These are phyloP conservation scores for Serendipita sp. DNA, from an alignment of 768 basidiomycete genomes.

Conservation along the genomic window DNA sequence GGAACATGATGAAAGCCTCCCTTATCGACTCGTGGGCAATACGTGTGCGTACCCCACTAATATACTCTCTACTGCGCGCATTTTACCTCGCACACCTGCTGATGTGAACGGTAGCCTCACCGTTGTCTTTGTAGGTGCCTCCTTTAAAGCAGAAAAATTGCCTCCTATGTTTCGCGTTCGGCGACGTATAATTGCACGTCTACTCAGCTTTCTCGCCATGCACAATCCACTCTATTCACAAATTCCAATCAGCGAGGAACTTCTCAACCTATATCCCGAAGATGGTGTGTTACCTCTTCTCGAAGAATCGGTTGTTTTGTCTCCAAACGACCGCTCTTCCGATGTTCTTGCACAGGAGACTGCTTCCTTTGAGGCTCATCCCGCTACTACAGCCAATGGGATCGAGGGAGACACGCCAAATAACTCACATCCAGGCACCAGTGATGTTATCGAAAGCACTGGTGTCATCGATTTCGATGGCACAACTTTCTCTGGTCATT, in stretches of 20 bases:
- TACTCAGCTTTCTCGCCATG: slow-evolving; percentile 21
- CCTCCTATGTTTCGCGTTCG: slow-evolving; percentile 14
- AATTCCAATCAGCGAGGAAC: neutral
- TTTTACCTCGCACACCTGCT: slow-evolving; percentile 16
- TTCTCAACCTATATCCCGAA: neutral
- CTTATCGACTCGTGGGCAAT: slow-evolving; percentile 20
- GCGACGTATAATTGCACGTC: slow-evolving; percentile 15
- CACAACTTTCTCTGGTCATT: no score
- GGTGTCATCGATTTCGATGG: slow-evolving; percentile 20
- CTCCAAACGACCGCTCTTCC: slow-evolving; percentile 5
- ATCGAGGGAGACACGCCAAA: slow-evolving; percentile 3
- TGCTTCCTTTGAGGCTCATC: slow-evolving; percentile 17
- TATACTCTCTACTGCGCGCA: slow-evolving; percentile 17
- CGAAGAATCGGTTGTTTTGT: slow-evolving; percentile 11
- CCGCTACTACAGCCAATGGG: neutral
- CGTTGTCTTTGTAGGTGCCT: slow-evolving; percentile 20
- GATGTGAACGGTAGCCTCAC: slow-evolving; percentile 16
- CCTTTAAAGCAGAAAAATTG: slow-evolving; percentile 10
- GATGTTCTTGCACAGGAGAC: slow-evolving; percentile 17
- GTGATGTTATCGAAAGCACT: slow-evolving; percentile 16
- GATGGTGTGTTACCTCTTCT: slow-evolving; percentile 1
- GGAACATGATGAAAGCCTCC: slow-evolving; percentile 12
- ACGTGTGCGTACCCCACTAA: slow-evolving; percentile 24
- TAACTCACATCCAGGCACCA: neutral
- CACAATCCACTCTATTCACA: slow-evolving; percentile 22